Evolutionary conservation across 768 basidiomycete genomes (phyloP), one percentile per base, ranked within the genome.

Genomic region (Dacryopinax primogenitus): DNA sequence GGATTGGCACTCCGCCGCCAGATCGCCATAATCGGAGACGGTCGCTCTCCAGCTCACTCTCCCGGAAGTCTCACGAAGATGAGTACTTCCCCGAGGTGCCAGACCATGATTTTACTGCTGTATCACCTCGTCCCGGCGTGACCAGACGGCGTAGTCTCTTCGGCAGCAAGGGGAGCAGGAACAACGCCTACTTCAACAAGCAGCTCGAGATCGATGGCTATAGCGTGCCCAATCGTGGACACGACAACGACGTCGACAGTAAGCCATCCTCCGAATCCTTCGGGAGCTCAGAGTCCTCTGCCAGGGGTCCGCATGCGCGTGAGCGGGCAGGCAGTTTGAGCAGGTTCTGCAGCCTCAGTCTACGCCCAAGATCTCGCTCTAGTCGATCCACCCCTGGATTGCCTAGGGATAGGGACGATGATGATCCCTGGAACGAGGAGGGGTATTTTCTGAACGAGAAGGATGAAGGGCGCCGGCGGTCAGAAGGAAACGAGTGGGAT

Each of bases 61-160:
- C 81, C 73, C 83, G 82, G 72, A 82, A 80, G 66, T 69, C 73
- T 13, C 70, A 84, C 83, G 6, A 70, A 75, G 85, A 83, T 0
- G 83, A 86, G 7, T 85, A 85, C 71, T 86, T 87, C 67, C 72
- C 76, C 62, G 68, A 74, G 61, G 72, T 58, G 11, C 51, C 51
- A 30, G 51, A 58, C 2, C 51, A 32, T 30, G 51, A 58, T 30
- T 58, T 58, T 30, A 28, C 51, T 26, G 26, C 51, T 30, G 51
- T 58, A 11, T 58, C 51, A 15, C 51, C 51, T 6, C 11, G 51
- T 23, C 51, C 51, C 4, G 51, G 51, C 9, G 15, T 58, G 51
- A 11, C 15, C 9, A 13, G 51, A 58, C 51, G 51, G 4, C 23
- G 51, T 15, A 58, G 51, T 18, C 51, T 58, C 15, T 58, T 58